Evolutionary conservation across 495 filamentous ascomycete genomes (phyloP).

Genomic region (Chaetomium cochliodes): DNA sequence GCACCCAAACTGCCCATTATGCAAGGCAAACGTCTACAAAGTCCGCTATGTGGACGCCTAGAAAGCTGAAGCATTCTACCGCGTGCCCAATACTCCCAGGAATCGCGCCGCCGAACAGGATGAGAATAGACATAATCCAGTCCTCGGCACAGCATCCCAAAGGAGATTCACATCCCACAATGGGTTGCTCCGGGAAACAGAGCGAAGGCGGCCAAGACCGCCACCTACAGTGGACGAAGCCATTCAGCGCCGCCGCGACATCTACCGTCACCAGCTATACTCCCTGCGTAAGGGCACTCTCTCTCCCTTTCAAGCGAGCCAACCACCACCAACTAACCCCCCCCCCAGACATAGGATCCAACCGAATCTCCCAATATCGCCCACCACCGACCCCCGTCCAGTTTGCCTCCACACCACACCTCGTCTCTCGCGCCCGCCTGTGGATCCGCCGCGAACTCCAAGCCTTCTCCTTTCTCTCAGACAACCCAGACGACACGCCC

Average conservation of each 20-base stretch:
- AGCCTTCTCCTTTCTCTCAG: slow-evolving; percentile 73
- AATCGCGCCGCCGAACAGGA: not conserved
- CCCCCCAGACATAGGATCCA: slow-evolving; percentile 62
- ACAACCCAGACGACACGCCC: slow-evolving; percentile 10
- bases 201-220: slow-evolving; percentile 22
- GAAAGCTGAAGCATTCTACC: slow-evolving; percentile 49
- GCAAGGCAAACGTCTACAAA: slow-evolving; percentile 65
- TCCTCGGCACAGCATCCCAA: not conserved
- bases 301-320: not conserved
- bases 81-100: slow-evolving; percentile 33
- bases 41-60: slow-evolving; percentile 66
- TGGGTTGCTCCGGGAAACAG: slow-evolving; percentile 3
- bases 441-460: slow-evolving; percentile 87
- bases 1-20: slow-evolving; percentile 71
- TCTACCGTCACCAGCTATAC: slow-evolving; percentile 76
- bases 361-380: slow-evolving; percentile 70
- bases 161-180: slow-evolving; percentile 3
- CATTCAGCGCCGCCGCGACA: slow-evolving; percentile 64
- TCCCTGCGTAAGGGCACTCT: slow-evolving; percentile 59
- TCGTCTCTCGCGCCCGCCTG: slow-evolving; percentile 77
- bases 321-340: not conserved
- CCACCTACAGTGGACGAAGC: slow-evolving; percentile 49
- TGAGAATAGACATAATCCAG: not conserved
- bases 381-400: slow-evolving; percentile 68
- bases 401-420: slow-evolving; percentile 61